Percentiles rank a stretch among this genome's conserved stretches.
phyloP scores from a whole-genome alignment of 2,329 filamentous ascomycete species.

The Ceratocystiopsis sp. region DNA sequence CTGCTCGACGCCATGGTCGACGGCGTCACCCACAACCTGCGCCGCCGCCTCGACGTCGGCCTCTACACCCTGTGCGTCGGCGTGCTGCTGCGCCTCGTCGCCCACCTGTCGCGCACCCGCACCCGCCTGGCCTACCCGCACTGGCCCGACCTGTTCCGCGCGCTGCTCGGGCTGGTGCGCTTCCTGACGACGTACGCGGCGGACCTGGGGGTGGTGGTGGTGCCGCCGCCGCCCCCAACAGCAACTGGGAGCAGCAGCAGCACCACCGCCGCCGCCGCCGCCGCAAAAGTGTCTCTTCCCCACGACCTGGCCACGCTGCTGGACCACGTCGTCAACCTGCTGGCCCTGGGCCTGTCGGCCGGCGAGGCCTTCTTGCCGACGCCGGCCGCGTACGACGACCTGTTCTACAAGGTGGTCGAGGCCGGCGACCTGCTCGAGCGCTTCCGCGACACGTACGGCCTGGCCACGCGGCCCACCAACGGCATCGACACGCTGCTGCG shows the following conservation, averaged over 20 bases:
- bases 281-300: slow-evolving; percentile 6
- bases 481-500: slow-evolving; percentile 74
- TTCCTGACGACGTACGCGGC: slow-evolving; percentile 77
- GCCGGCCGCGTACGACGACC: slow-evolving; percentile 76
- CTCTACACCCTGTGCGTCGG: slow-evolving; percentile 72
- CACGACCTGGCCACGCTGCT: slow-evolving; percentile 59
- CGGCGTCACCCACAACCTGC: slow-evolving; percentile 84
- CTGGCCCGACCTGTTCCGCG: slow-evolving; percentile 90
- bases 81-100: slow-evolving; percentile 66
- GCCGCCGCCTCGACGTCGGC: slow-evolving; percentile 65
- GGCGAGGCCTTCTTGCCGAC: slow-evolving; percentile 86
- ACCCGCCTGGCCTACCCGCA: slow-evolving; percentile 68
- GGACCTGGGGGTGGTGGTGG: slow-evolving; percentile 40
- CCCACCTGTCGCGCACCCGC: slow-evolving; percentile 66
- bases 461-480: slow-evolving; percentile 35
- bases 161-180: slow-evolving; percentile 69
- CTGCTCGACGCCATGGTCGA: slow-evolving; percentile 81
- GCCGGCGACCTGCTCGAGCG: slow-evolving; percentile 66
- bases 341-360: slow-evolving; percentile 67
- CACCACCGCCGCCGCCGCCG: no score
- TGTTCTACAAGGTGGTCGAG: slow-evolving; percentile 97
- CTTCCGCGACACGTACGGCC: slow-evolving; percentile 62
- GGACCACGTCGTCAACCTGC: slow-evolving; percentile 60
- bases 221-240: neutral
- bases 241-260: no score